Conservation (phyloP, 192 early-diverging fungal genomes). For the Coemansia sp. region DNA sequence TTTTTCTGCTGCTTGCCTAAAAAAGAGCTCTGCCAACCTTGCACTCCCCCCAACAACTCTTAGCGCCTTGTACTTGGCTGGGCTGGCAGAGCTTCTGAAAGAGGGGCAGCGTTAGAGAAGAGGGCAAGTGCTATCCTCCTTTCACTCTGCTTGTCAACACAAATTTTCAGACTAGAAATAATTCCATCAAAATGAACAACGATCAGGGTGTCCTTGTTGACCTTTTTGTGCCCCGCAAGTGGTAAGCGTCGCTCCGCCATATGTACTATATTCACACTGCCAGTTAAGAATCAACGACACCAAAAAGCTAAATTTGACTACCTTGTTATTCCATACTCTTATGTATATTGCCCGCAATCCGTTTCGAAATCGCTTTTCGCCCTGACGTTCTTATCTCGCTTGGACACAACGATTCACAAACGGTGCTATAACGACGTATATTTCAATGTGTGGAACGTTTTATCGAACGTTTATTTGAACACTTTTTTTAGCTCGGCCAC, state of each 20-base stretch:
- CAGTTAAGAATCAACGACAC: neutral
- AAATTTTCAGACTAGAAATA: constrained; percentile 20
- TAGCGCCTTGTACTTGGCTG: neutral
- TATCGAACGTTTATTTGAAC: neutral
- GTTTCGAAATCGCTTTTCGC: neutral
- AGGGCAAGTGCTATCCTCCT: constrained; percentile 20
- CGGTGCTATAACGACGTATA: neutral
- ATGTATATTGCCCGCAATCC: neutral
- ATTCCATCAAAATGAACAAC: constrained; percentile 45
- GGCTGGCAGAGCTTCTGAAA: neutral
- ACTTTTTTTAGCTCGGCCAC: constrained; percentile 79
- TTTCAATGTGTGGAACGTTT: neutral
- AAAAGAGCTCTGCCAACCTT: neutral
- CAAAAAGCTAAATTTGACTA: neutral
- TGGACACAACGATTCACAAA: neutral
- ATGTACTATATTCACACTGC: neutral
- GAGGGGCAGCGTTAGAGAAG: neutral
- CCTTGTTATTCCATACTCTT: neutral
- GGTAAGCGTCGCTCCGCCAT: constrained; percentile 57
- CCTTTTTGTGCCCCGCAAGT: constrained; percentile 95
- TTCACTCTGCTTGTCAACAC: constrained; percentile 30
- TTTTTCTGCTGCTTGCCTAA: constrained; percentile 9
- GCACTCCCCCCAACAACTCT: neutral
- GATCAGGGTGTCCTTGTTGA: constrained; percentile 62
- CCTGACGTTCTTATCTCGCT: neutral